A percentile compares a stretch with the other conserved stretches of the same genome.
Evolutionary conservation across 2,329 filamentous ascomycete genomes (phyloP).

Genomic region (Fusarium sambucinum): DNA sequence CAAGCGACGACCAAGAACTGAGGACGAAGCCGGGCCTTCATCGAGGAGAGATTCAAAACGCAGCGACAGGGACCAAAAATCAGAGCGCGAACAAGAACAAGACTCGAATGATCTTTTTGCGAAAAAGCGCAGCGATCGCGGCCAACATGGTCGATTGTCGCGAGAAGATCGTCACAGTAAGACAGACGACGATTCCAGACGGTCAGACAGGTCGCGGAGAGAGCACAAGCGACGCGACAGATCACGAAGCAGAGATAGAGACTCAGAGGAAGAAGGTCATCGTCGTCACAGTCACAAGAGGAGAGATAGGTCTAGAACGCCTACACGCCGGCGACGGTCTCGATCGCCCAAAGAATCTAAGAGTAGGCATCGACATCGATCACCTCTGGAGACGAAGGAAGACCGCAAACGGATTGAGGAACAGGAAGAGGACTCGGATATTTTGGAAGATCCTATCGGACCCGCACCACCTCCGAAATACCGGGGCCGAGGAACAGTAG

Average conservation of each 20-base stretch:
- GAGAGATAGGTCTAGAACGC: constrained; percentile 47
- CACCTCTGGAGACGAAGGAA: constrained; percentile 38
- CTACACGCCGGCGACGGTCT: constrained; percentile 47
- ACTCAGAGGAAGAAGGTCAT: constrained; percentile 26
- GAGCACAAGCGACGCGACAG: constrained; percentile 38
- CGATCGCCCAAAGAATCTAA: constrained; percentile 50
- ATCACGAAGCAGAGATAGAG: constrained; percentile 32
- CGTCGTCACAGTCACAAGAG: constrained; percentile 33
- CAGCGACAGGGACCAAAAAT: constrained; percentile 11
- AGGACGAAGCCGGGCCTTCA: constrained; percentile 38
- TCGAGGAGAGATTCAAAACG: constrained; percentile 35
- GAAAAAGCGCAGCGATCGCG: constrained; percentile 34
- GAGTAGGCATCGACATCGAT: constrained; percentile 53
- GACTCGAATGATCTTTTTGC: constrained; percentile 41
- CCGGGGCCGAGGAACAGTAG: constrained; percentile 77
- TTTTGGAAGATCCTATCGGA: constrained; percentile 80
- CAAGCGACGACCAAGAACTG: constrained; percentile 51
- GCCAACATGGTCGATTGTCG: constrained; percentile 45
- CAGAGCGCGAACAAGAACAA: constrained; percentile 10
- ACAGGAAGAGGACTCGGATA: constrained; percentile 67
- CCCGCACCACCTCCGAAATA: constrained; percentile 69
- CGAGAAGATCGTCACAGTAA: constrained; percentile 37
- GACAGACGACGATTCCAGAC: constrained; percentile 31
- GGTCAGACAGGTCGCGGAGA: constrained; percentile 24
- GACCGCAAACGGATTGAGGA: constrained; percentile 31